These are phyloP conservation scores for Lizonia empirigonia DNA, from an alignment of 2,329 filamentous ascomycete species.

Conservation along the genomic window DNA sequence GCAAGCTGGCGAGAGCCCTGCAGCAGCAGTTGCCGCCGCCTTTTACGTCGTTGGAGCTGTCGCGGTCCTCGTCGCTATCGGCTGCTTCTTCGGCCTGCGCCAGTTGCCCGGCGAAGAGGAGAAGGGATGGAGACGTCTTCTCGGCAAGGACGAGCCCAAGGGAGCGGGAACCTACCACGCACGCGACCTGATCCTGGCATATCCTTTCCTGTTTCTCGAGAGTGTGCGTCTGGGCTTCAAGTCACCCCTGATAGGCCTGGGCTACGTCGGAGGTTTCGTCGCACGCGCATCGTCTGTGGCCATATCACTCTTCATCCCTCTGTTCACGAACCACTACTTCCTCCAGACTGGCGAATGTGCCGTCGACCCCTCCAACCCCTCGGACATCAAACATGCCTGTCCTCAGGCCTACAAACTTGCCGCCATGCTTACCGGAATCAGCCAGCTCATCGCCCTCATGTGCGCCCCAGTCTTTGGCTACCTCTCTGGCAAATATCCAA, in stretches of 20 bases:
- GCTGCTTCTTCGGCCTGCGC: conserved; percentile 79
- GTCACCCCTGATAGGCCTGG: conserved; percentile 79
- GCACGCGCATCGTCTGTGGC: conserved; percentile 92
- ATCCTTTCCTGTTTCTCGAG: conserved; percentile 49
- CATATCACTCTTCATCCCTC: conserved; percentile 91
- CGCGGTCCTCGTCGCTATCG: conserved; percentile 72
- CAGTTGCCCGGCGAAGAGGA: conserved; percentile 72
- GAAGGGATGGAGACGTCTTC: conserved; percentile 67
- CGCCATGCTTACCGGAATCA: conserved; percentile 84
- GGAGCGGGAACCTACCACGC: conserved; percentile 18
- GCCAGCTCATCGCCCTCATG: conserved; percentile 83
- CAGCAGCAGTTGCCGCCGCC: conserved; percentile 76
- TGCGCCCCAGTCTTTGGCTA: conserved; percentile 89
- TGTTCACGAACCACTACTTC: conserved; percentile 92
- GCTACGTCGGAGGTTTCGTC: conserved; percentile 93
- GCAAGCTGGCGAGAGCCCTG: conserved; percentile 72
- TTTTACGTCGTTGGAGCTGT: conserved; percentile 85
- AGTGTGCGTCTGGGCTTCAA: conserved; percentile 67
- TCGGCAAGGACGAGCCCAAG: conserved; percentile 35
- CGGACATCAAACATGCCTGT: conserved; percentile 82
- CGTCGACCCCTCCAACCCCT: conserved; percentile 48
- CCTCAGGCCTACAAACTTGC: conserved; percentile 86
- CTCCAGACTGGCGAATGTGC: conserved; percentile 79
- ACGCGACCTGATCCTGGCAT: conserved; percentile 66
- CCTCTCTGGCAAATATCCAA: conserved; percentile 68